These are phyloP conservation scores for Phytophthora cactorum DNA, from an alignment of 352 stramenopile species.

Conservation along the genomic window DNA sequence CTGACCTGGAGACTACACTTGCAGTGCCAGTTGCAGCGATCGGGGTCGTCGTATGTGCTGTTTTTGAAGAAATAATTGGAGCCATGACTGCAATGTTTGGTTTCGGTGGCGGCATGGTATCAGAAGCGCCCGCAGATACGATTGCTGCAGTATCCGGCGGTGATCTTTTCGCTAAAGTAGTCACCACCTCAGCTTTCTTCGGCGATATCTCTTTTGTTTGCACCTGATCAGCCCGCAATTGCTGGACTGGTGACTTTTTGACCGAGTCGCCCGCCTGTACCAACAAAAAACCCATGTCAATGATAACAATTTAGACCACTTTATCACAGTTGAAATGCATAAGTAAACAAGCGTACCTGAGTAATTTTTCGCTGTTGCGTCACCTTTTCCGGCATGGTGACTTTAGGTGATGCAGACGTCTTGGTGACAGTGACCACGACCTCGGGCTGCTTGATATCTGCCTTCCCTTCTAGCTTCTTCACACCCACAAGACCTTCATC, in stretches of 20 bases:
- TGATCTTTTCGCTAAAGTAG: neutral
- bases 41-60: neutral
- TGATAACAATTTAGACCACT: neutral
- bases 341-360: slow-evolving; percentile 6
- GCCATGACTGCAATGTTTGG: neutral
- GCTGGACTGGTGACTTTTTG: neutral
- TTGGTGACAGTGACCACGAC: neutral
- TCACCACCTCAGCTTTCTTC: neutral
- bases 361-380: neutral
- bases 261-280: neutral
- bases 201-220: neutral
- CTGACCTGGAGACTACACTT: neutral
- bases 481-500: neutral
- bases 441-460: neutral
- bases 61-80: neutral
- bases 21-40: neutral
- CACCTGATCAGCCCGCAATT: neutral
- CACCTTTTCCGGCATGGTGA: neutral
- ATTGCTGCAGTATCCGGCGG: neutral
- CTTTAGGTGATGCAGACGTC: neutral
- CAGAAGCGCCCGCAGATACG: neutral
- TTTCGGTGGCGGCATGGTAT: neutral
- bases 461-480: slow-evolving; percentile 1
- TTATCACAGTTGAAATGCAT: no score
- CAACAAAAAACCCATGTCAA: neutral